A percentile compares a stretch with the other conserved stretches of the same genome.
Conservation (phyloP, 2,329 filamentous ascomycete genomes). For the Pseudocercospora musae region DNA sequence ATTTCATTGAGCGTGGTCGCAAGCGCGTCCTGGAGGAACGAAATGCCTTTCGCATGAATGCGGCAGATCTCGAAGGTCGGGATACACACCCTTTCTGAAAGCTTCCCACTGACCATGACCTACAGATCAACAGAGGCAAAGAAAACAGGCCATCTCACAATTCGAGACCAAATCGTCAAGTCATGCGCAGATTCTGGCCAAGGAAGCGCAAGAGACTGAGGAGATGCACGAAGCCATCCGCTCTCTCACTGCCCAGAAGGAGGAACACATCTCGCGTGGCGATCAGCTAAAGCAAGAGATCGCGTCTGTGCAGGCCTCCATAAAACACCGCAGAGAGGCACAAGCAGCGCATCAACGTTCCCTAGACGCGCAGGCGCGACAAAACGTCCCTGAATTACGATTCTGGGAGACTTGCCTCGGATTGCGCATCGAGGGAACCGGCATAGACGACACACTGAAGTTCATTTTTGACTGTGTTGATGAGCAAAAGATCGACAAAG, state of each 20-base stretch:
- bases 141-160: constrained; percentile 82
- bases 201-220: constrained; percentile 69
- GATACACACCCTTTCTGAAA: constrained; percentile 19
- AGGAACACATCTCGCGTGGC: constrained; percentile 53
- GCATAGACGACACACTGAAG: constrained; percentile 71
- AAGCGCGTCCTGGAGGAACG: constrained; percentile 88
- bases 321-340: constrained; percentile 66
- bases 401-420: constrained; percentile 95
- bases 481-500: constrained; percentile 80
- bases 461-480: constrained; percentile 87
- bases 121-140: constrained; percentile 86
- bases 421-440: constrained; percentile 79
- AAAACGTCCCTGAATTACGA: constrained; percentile 88
- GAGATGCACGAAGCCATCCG: constrained; percentile 61
- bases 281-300: constrained; percentile 57
- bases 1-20: constrained; percentile 86
- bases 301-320: constrained; percentile 64
- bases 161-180: constrained; percentile 66
- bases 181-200: constrained; percentile 70
- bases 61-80: constrained; percentile 84
- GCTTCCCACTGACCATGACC: neutral
- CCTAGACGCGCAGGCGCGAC: constrained; percentile 76
- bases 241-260: constrained; percentile 55
- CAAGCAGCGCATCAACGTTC: constrained; percentile 70
- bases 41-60: constrained; percentile 86